A percentile compares a stretch with the other conserved stretches of the same genome.
phyloP scores from a whole-genome alignment of 139 green algal genomes.

The Coelastrella sp. region DNA sequence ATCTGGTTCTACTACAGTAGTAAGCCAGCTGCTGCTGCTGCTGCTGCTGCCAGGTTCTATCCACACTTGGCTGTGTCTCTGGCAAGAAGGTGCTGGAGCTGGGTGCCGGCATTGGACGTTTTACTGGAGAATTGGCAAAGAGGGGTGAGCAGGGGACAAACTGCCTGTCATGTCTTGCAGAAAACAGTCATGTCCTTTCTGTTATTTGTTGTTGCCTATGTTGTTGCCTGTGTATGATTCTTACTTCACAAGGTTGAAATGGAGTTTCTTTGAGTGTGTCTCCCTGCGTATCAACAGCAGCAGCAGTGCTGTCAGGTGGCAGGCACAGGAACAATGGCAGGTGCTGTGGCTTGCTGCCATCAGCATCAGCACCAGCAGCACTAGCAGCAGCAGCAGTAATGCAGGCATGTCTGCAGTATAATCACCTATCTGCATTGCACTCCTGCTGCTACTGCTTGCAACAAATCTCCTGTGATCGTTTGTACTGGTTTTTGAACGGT shows the following conservation, averaged over 20 bases:
- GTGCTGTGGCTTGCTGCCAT: too few species aligned
- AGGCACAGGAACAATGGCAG: too few species aligned
- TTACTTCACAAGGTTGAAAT: not conserved
- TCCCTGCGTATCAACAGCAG: too few species aligned
- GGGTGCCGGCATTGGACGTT: conserved; percentile 91
- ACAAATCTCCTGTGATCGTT: not conserved
- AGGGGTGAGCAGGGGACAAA: not conserved
- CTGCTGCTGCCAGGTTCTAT: conserved; percentile 75
- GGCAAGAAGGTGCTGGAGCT: conserved; percentile 85
- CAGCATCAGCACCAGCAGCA: not conserved
- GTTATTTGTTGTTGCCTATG: not conserved
- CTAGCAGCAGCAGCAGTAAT: too few species aligned
- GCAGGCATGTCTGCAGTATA: not conserved
- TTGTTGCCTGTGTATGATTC: not conserved
- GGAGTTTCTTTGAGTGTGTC: too few species aligned
- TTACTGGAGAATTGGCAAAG: conserved; percentile 81
- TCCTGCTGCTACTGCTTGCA: not conserved
- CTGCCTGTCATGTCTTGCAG: not conserved
- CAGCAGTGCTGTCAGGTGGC: too few species aligned
- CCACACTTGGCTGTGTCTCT: conserved; percentile 74
- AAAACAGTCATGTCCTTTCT: not conserved
- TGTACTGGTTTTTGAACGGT: not conserved
- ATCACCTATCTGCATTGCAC: not conserved
- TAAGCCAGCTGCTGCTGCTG: not conserved
- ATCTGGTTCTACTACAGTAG: not conserved